phyloP scores from a whole-genome alignment of 2,329 filamentous ascomycete species.

The Pseudogymnoascus pannorum region DNA sequence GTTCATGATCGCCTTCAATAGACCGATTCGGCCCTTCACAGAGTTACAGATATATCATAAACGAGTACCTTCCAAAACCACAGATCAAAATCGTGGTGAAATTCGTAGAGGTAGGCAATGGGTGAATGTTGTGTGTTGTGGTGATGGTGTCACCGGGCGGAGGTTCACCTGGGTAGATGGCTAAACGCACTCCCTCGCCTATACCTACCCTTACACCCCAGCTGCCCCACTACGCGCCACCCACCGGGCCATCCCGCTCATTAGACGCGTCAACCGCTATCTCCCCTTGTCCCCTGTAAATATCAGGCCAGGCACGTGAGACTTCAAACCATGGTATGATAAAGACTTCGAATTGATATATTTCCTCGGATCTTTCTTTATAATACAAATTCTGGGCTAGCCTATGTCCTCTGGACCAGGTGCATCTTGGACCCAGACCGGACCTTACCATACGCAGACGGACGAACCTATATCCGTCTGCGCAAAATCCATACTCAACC shows the following conservation, averaged over 20 bases:
- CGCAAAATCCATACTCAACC: too few species aligned
- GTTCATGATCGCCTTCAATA: not conserved
- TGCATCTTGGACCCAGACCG: too few species aligned
- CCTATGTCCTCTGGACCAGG: too few species aligned
- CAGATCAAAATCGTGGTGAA: not conserved
- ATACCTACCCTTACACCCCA: not conserved
- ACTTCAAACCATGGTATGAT: not conserved
- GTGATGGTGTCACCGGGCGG: not conserved
- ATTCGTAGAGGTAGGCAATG: not conserved
- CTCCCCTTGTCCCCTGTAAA: not conserved
- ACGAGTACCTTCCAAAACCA: not conserved
- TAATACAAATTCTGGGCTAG: too few species aligned
- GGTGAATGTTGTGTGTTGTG: not conserved
- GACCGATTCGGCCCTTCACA: not conserved
- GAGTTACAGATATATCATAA: not conserved
- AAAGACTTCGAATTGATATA: not conserved
- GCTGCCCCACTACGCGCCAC: not conserved
- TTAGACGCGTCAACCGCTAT: not conserved
- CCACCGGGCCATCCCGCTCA: not conserved
- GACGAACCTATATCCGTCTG: too few species aligned
- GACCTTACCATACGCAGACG: too few species aligned
- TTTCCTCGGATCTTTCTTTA: not conserved
- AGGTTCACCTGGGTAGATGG: not conserved
- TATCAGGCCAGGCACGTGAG: not conserved
- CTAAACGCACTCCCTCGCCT: not conserved